These are phyloP conservation scores for Dryas drummondii DNA, from an alignment of 306 rosid species.

Conservation along the genomic window DNA sequence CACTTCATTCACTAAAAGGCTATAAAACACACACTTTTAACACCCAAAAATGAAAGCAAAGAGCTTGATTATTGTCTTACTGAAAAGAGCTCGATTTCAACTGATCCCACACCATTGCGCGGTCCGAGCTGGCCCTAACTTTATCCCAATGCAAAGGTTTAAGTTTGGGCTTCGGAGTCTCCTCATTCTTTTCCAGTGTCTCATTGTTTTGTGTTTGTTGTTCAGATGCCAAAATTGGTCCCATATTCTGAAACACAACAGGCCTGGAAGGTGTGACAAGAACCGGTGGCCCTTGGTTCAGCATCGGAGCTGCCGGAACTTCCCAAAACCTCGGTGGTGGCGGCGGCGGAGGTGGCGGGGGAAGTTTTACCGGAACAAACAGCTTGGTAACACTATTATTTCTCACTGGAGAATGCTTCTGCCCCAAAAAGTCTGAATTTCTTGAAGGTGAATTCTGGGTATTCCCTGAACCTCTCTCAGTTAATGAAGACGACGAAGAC, in stretches of 20 bases:
- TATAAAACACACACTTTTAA: not conserved
- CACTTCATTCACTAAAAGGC: not conserved
- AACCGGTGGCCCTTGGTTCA: slow-evolving; percentile 52
- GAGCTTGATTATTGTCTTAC: slow-evolving; percentile 39
- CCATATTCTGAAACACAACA: slow-evolving; percentile 42
- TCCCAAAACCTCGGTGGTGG: slow-evolving; percentile 63
- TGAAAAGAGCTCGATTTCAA: slow-evolving; percentile 82
- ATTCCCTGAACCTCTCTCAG: slow-evolving; percentile 32
- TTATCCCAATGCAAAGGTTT: slow-evolving; percentile 94
- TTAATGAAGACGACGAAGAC: slow-evolving; percentile 39
- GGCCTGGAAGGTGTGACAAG: slow-evolving; percentile 56
- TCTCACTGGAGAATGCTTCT: slow-evolving; percentile 8
- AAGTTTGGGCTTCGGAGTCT: slow-evolving; percentile 62
- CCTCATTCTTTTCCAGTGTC: slow-evolving; percentile 29
- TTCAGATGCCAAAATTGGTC: slow-evolving; percentile 23
- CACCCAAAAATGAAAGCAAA: not conserved
- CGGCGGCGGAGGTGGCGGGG: slow-evolving; percentile 56
- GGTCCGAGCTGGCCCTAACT: slow-evolving; percentile 79
- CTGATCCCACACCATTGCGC: slow-evolving; percentile 90
- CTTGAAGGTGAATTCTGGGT: slow-evolving; percentile 30
- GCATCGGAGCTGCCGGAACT: slow-evolving; percentile 25
- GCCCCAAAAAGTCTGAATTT: slow-evolving; percentile 26
- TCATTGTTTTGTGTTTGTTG: slow-evolving; percentile 15
- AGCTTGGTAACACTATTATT: slow-evolving; percentile 10
- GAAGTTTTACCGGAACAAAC: slow-evolving; percentile 32